phyloP scores from a whole-genome alignment of 2,329 filamentous ascomycete species.

The Zymoseptoria ardabiliae region DNA sequence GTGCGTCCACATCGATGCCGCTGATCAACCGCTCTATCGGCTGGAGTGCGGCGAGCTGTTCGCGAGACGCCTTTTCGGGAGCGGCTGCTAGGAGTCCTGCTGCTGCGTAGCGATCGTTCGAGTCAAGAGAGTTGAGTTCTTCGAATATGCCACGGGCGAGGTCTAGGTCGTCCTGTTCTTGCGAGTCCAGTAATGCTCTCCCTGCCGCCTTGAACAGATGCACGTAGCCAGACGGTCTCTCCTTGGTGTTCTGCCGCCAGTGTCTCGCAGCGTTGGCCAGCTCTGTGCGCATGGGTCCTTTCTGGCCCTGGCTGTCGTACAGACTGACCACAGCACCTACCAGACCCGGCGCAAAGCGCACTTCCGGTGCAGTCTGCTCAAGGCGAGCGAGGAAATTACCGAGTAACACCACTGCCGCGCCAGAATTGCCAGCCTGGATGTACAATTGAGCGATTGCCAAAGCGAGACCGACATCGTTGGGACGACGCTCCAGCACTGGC shows the following conservation, averaged over 20 bases:
- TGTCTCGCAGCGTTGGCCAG: conserved; percentile 72
- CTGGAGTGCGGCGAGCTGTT: conserved; percentile 51
- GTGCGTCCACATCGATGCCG: conserved; percentile 52
- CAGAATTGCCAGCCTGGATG: conserved; percentile 61
- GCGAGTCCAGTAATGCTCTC: conserved; percentile 71
- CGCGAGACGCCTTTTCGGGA: conserved; percentile 47
- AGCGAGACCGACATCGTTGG: conserved; percentile 71
- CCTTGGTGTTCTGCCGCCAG: conserved; percentile 61
- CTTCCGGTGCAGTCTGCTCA: conserved; percentile 58
- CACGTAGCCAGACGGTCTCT: conserved; percentile 36
- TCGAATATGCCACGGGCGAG: conserved; percentile 74
- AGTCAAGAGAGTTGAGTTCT: conserved; percentile 57
- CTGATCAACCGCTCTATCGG: conserved; percentile 55
- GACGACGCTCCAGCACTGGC: conserved; percentile 62
- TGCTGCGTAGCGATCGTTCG: conserved; percentile 60
- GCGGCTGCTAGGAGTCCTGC: conserved; percentile 82
- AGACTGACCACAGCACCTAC: conserved; percentile 73
- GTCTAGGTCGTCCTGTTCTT: conserved; percentile 58
- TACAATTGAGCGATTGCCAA: conserved; percentile 79
- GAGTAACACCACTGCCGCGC: conserved; percentile 65
- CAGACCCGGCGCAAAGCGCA: conserved; percentile 76
- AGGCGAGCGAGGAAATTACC: conserved; percentile 68
- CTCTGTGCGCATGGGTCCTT: conserved; percentile 62
- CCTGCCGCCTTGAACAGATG: conserved; percentile 75
- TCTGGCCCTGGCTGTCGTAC: conserved; percentile 68